Conservation (phyloP, 768 basidiomycete species). For the Dendrothele bispora region DNA sequence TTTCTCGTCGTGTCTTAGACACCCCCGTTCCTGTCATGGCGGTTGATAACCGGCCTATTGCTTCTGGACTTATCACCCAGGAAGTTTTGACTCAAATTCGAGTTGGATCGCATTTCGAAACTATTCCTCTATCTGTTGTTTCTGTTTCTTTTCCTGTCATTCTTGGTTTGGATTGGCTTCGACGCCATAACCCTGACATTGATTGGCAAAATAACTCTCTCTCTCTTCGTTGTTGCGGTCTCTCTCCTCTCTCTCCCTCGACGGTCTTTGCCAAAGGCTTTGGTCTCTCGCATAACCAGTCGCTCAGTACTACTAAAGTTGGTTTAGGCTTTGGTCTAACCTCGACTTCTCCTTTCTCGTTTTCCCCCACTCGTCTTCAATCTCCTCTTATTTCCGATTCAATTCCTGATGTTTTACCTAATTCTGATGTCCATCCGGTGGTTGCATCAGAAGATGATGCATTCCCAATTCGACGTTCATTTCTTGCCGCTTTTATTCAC, state of each 20-base stretch:
- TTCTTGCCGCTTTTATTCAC: background rate
- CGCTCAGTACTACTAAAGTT: slow-evolving; percentile 8
- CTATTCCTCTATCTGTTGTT: slow-evolving; percentile 20
- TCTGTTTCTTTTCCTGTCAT: slow-evolving; percentile 27
- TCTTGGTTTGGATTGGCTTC: slow-evolving; percentile 25
- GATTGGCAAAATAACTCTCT: slow-evolving; percentile 21
- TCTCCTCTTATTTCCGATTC: background rate
- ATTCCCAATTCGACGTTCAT: background rate
- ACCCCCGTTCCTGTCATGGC: slow-evolving; percentile 24
- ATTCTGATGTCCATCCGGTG: background rate
- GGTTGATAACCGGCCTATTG: slow-evolving; percentile 28
- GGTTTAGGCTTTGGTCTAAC: slow-evolving; percentile 22
- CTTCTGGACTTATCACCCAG: slow-evolving; percentile 32
- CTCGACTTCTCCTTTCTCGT: slow-evolving; percentile 1
- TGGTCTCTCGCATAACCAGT: slow-evolving; percentile 10
- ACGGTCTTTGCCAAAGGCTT: slow-evolving; percentile 14
- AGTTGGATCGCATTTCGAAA: slow-evolving; percentile 22
- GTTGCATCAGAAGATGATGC: too few species aligned
- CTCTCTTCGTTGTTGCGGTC: slow-evolving; percentile 21
- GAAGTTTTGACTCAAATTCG: slow-evolving; percentile 22
- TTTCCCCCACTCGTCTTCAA: background rate
- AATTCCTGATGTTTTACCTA: background rate
- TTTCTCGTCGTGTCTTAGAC: slow-evolving; percentile 20
- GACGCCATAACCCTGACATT: slow-evolving; percentile 22
- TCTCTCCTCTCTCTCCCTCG: slow-evolving; percentile 5